A percentile compares a stretch with the other conserved stretches of the same genome.
Evolutionary conservation across 306 rosid genomes (phyloP).

Genomic region (Prunus dulcis): DNA sequence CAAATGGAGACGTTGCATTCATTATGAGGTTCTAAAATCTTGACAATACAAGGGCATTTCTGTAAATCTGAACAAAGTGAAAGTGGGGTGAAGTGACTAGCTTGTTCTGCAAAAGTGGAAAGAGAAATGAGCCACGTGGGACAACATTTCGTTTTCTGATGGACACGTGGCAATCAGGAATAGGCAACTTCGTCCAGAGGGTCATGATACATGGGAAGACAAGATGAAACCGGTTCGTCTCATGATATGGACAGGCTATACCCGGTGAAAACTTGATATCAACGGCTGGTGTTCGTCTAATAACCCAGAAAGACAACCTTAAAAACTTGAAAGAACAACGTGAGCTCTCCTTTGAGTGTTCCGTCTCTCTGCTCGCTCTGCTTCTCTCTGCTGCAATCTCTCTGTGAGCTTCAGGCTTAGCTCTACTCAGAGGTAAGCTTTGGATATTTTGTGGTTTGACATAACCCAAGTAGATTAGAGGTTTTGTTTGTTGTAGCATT

Average conservation of each 20-base stretch:
- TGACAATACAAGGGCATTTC: too few species aligned
- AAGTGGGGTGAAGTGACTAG: background rate
- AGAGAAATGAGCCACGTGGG: background rate
- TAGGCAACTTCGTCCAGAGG: background rate
- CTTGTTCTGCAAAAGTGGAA: background rate
- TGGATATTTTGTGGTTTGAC: background rate
- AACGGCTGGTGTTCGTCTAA: conserved; percentile 29
- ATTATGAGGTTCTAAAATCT: too few species aligned
- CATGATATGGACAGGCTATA: conserved; percentile 19
- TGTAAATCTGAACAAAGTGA: too few species aligned
- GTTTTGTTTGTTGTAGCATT: background rate
- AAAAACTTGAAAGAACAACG: too few species aligned
- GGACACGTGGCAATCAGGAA: background rate
- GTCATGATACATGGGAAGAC: background rate
- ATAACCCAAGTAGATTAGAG: background rate
- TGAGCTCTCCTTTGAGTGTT: background rate
- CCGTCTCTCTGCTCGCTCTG: background rate
- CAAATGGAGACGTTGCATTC: too few species aligned
- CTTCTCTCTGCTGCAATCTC: background rate
- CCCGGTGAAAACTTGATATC: conserved; percentile 4
- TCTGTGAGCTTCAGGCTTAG: background rate
- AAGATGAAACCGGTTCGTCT: background rate
- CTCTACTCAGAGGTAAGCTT: conserved; percentile 1
- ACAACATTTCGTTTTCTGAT: background rate
- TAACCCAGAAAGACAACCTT: background rate